These are phyloP conservation scores for Starmerella apis DNA, from an alignment of 805 yeast species.

Conservation along the genomic window DNA sequence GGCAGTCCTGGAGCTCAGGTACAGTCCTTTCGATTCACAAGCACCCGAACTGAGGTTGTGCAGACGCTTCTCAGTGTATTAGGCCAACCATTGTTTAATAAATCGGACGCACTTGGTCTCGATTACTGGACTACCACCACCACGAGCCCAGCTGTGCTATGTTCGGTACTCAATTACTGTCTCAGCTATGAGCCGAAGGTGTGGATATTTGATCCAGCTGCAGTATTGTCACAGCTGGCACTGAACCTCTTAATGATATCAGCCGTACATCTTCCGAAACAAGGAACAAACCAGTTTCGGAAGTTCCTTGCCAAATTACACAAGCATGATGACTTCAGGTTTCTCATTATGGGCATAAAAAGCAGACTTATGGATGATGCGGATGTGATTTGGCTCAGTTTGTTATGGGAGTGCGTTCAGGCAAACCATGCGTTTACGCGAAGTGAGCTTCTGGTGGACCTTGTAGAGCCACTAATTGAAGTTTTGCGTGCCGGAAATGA, in stretches of 20 bases:
- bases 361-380: neutral
- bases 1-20: constrained; percentile 36
- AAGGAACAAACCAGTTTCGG: constrained; percentile 28
- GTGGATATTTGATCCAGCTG: constrained; percentile 28
- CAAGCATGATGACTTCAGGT: constrained; percentile 30
- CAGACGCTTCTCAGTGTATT: constrained; percentile 50
- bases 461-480: constrained; percentile 21
- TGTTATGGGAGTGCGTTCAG: constrained; percentile 69
- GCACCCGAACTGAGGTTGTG: constrained; percentile 58
- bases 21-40: constrained; percentile 36
- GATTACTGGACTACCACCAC: constrained; percentile 46
- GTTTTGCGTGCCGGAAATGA: constrained; percentile 10
- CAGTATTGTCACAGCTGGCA: constrained; percentile 41
- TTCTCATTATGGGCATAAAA: constrained; percentile 13
- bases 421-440: constrained; percentile 44
- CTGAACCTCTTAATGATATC: constrained; percentile 53
- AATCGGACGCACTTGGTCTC: constrained; percentile 39
- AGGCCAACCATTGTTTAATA: constrained; percentile 49
- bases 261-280: constrained; percentile 51
- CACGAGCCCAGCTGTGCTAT: constrained; percentile 44
- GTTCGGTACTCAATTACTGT: constrained; percentile 58
- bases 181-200: constrained; percentile 28
- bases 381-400: constrained; percentile 46
- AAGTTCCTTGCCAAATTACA: constrained; percentile 31
- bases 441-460: constrained; percentile 36